Base-by-base conservation (phyloP, 768 basidiomycete genomes). In the Ephemerocybe angulata region DNA sequence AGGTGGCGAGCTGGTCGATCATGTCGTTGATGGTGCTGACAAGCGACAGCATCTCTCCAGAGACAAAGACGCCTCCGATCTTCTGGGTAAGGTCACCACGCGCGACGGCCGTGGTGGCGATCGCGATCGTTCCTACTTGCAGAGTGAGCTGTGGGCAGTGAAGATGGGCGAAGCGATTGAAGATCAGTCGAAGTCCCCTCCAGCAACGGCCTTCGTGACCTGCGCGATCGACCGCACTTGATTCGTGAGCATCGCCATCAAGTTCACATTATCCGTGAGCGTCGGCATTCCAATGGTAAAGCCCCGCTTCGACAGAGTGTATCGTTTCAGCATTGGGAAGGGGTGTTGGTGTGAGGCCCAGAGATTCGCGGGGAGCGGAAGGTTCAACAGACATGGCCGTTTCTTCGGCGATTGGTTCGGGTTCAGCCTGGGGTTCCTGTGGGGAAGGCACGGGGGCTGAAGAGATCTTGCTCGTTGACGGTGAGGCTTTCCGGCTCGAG, bases 21-120 rank as follows among this genome's bases (percentile, higher is more conserved):
- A 82, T 82, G 68, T 88, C 87, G 72, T 98, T 98, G 83, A 98
- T 98, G 17, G 97, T 98, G 71, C 94, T 92, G 48, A 97, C 95
- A 60, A 99, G 77, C 60, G 85, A 87, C 17, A 95, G 76, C 76
- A 98, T 96, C 73, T 99, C 96, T 66, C 96, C 96, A 17, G 91
- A 89, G 3, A 96, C 94, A 1, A 88, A 86, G 19, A 98, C 90
- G 35, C 92, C 93, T 8, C 82, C 84, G 58, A 98, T 93, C 76
- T 98, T 98, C 67, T 90, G 86, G 0, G 89, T 93, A n/a, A n/a
- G n/a, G n/a, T n/a, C n/a, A n/a, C n/a, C n/a, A n/a, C n/a, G n/a
- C n/a, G n/a, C n/a, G n/a, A 99, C 95, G 31, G 94, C 95, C 37
- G 90, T 95, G 3, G 94, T 96, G 6, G 93, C 93, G 38, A 90